phyloP scores from a whole-genome alignment of 2,329 filamentous ascomycete species.

The Myriosclerotinia duriaeana region DNA sequence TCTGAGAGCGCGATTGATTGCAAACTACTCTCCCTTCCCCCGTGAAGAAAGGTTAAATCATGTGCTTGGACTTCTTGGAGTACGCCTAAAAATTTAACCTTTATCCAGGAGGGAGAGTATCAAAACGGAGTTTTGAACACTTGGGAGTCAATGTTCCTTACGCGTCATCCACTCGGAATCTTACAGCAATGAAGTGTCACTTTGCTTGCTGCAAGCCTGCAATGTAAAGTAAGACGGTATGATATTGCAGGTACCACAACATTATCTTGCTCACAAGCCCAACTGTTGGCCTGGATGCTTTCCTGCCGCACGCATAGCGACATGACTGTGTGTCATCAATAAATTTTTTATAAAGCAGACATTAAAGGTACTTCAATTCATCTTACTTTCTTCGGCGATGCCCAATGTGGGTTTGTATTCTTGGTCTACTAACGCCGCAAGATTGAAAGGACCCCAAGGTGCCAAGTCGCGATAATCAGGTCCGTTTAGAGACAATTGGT shows the following conservation, averaged over 20 bases:
- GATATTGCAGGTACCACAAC: conserved; percentile 12
- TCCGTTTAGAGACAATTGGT: not conserved
- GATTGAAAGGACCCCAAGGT: conserved; percentile 6
- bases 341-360: not conserved
- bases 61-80: too few relatives aligned
- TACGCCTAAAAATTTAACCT: too few relatives aligned
- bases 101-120: not conserved
- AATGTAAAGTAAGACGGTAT: conserved; percentile 15
- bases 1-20: not conserved
- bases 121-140: not conserved
- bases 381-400: not conserved
- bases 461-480: not conserved
- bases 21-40: too few relatives aligned
- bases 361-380: not conserved
- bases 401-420: conserved; percentile 10
- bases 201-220: conserved; percentile 4
- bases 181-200: not conserved
- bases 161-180: not conserved
- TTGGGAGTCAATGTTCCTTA: conserved; percentile 1
- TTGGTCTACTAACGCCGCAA: not conserved
- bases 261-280: conserved; percentile 7
- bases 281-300: not conserved
- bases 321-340: not conserved
- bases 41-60: too few relatives aligned
- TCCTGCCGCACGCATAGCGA: not conserved